Conservation (phyloP, 768 basidiomycete species). For the Cyclocybe aegerita region DNA sequence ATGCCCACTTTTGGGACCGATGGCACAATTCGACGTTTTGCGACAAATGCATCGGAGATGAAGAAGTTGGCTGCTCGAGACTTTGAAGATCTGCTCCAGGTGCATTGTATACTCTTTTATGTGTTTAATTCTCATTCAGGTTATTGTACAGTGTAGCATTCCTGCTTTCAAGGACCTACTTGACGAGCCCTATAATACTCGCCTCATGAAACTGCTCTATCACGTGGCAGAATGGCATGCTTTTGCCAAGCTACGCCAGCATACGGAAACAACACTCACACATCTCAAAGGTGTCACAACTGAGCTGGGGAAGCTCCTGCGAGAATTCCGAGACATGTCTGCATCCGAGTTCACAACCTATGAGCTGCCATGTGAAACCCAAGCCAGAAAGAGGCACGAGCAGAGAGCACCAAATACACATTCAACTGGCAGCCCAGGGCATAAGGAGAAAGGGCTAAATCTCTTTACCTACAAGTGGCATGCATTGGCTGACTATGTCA, state of each 20-base stretch:
- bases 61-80: conserved; percentile 29
- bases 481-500: too few species aligned
- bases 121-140: conserved; percentile 6
- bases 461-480: too few species aligned
- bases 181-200: conserved; percentile 19
- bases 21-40: conserved; percentile 27
- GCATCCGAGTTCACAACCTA: too few species aligned
- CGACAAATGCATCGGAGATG: conserved; percentile 26
- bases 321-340: too few species aligned
- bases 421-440: too few species aligned
- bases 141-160: conserved; percentile 29
- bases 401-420: too few species aligned
- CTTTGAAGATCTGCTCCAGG: conserved; percentile 39
- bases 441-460: too few species aligned
- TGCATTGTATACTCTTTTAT: conserved; percentile 7
- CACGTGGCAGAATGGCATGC: conserved; percentile 36
- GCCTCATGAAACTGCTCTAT: conserved; percentile 33
- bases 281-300: conserved; percentile 22
- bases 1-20: conserved; percentile 21
- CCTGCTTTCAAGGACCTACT: conserved; percentile 39
- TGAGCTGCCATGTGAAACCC: too few species aligned
- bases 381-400: too few species aligned
- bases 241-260: conserved; percentile 39
- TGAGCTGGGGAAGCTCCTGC: conserved; percentile 24
- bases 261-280: conserved; percentile 33